Evolutionary conservation across 1,284 basidiomycete genomes (phyloP).

Genomic region (Pseudozyma sp.): DNA sequence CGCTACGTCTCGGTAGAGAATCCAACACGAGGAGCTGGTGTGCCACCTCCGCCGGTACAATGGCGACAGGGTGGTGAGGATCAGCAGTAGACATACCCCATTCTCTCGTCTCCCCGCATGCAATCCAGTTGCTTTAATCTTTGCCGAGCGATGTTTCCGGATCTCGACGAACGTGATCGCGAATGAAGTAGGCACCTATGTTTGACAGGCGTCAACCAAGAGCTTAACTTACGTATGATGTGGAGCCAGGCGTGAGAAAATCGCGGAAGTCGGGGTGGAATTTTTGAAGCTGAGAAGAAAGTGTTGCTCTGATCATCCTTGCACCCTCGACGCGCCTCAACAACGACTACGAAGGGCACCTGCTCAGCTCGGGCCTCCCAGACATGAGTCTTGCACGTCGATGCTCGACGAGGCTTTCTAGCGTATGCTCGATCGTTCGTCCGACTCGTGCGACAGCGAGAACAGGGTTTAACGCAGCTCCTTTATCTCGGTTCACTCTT

Average conservation of each 20-base stretch:
- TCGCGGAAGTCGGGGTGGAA: conserved; percentile 27
- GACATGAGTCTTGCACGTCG: no score
- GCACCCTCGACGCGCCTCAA: neutral
- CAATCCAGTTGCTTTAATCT: neutral
- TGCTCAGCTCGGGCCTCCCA: no score
- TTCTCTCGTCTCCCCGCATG: no score
- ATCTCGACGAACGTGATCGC: no score
- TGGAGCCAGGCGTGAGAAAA: conserved; percentile 5
- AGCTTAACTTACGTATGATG: neutral
- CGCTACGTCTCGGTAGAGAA: conserved; percentile 44
- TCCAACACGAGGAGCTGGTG: conserved; percentile 34
- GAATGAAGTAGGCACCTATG: no score
- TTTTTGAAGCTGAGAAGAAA: conserved; percentile 22
- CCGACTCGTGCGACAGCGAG: no score
- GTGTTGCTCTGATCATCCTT: neutral
- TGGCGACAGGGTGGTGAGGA: conserved; percentile 19
- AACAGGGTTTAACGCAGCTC: no score
- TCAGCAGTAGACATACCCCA: conserved; percentile 5
- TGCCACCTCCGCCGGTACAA: conserved; percentile 38
- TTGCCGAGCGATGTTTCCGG: neutral
- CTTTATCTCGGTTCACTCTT: no score
- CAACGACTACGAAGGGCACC: no score
- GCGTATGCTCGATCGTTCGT: no score
- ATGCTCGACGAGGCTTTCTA: no score
- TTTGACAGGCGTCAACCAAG: no score